Evolutionary conservation across 78 protist genomes (phyloP).

Genomic region (Protostelium mycophagum): DNA sequence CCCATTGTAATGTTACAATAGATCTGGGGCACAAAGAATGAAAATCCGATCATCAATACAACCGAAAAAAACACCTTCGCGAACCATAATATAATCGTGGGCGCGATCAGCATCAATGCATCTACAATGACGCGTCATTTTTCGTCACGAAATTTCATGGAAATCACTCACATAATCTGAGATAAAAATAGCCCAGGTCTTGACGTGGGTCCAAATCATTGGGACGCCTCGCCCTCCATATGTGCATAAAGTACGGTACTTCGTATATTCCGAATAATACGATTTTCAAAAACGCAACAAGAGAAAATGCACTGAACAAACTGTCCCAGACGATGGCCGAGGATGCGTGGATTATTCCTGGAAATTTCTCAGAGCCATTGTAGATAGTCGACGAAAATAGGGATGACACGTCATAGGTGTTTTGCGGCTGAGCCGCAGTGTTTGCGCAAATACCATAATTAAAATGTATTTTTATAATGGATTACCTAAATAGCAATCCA

Average conservation of each 20-base stretch:
- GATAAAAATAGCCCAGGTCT: constrained; percentile 63
- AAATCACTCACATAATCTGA: constrained; percentile 60
- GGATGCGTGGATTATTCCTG: constrained; percentile 70
- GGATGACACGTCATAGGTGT: too few relatives aligned
- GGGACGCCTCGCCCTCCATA: constrained; percentile 68
- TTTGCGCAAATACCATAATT: too few relatives aligned
- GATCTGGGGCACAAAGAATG: constrained; percentile 80
- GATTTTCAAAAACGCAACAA: constrained; percentile 73
- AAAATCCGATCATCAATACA: constrained; percentile 59
- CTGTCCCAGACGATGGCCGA: constrained; percentile 49
- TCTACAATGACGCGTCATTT: not conserved
- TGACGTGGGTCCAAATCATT: constrained; percentile 14
- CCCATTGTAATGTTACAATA: constrained; percentile 8
- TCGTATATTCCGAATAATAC: constrained; percentile 69
- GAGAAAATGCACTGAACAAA: constrained; percentile 73
- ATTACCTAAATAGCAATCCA: not conserved
- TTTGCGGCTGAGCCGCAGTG: too few relatives aligned
- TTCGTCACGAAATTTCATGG: too few relatives aligned
- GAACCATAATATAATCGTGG: constrained; percentile 50
- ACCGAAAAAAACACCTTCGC: constrained; percentile 21
- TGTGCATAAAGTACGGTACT: constrained; percentile 60
- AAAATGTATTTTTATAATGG: too few relatives aligned
- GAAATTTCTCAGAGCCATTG: too few relatives aligned
- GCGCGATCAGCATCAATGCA: not conserved
- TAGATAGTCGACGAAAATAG: constrained; percentile 71